phyloP scores from a whole-genome alignment of 2,329 filamentous ascomycete species.

The Trichophyton simii region DNA sequence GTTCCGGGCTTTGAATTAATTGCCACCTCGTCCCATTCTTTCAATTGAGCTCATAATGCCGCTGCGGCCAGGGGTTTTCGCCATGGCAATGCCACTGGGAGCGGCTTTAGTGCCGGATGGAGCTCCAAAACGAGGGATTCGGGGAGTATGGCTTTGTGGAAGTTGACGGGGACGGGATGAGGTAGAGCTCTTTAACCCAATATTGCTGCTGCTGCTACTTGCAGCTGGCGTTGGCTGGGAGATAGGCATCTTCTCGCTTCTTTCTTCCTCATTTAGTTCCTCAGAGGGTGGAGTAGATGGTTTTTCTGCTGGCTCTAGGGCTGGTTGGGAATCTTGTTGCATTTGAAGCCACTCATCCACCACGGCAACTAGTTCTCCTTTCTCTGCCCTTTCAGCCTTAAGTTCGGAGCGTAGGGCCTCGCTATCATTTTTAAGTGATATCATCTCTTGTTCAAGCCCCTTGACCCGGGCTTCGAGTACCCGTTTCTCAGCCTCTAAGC shows the following conservation, averaged over 20 bases:
- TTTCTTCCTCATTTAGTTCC: neutral
- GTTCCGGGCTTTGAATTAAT: neutral
- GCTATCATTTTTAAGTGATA: conserved; percentile 58
- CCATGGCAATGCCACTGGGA: conserved; percentile 19
- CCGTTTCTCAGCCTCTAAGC: conserved; percentile 53
- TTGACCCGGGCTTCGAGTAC: conserved; percentile 62
- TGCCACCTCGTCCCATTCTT: conserved; percentile 56
- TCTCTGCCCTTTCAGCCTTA: conserved; percentile 38
- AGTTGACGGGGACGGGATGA: conserved; percentile 20
- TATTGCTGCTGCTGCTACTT: conserved; percentile 6
- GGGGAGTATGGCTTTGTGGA: conserved; percentile 16
- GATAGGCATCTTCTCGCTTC: conserved; percentile 1
- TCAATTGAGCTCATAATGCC: conserved; percentile 78
- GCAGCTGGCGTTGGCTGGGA: conserved; percentile 6
- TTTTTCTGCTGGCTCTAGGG: neutral
- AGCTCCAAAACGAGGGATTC: conserved; percentile 23
- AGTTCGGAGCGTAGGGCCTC: conserved; percentile 49
- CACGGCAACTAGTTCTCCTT: conserved; percentile 36
- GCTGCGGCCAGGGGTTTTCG: conserved; percentile 41
- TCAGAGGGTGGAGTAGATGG: neutral
- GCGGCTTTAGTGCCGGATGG: conserved; percentile 17
- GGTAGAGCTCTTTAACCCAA: conserved; percentile 14
- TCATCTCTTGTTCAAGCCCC: conserved; percentile 60
- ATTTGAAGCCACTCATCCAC: conserved; percentile 37
- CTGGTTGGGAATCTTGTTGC: conserved; percentile 19